phyloP scores from a whole-genome alignment of 2,329 filamentous ascomycete genomes.

The Lecanicillium sp. region DNA sequence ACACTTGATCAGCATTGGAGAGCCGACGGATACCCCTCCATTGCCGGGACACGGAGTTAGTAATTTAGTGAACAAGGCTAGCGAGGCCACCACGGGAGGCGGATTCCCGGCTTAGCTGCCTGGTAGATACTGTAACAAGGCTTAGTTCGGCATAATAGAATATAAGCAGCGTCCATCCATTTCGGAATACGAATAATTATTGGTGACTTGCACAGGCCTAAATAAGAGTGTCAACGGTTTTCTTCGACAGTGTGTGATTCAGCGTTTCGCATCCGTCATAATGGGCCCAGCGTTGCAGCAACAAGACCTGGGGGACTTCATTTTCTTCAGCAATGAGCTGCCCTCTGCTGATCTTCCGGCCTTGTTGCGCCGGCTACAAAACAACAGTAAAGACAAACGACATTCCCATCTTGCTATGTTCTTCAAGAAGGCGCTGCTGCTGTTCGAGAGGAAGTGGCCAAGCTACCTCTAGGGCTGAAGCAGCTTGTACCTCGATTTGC shows the following conservation, averaged over 20 bases:
- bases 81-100: too few species aligned
- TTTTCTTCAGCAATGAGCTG: conserved; percentile 10
- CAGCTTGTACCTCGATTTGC: conserved; percentile 31
- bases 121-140: neutral
- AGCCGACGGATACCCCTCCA: too few species aligned
- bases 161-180: too few species aligned
- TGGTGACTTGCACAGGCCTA: too few species aligned
- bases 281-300: neutral
- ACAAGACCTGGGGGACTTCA: neutral
- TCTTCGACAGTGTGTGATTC: too few species aligned
- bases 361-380: neutral
- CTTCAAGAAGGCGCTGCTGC: neutral
- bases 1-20: too few species aligned
- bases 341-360: neutral
- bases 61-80: too few species aligned
- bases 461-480: conserved; percentile 17
- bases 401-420: neutral
- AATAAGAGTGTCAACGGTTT: too few species aligned
- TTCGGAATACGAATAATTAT: too few species aligned
- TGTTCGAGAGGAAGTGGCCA: neutral
- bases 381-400: neutral
- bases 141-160: too few species aligned
- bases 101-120: too few species aligned
- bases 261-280: neutral
- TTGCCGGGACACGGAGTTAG: too few species aligned